Evolutionary conservation across 176 grass and related monocot genomes (phyloP), one percentile per base, ranked within the genome.

Genomic region (Pontederia paniculata): DNA sequence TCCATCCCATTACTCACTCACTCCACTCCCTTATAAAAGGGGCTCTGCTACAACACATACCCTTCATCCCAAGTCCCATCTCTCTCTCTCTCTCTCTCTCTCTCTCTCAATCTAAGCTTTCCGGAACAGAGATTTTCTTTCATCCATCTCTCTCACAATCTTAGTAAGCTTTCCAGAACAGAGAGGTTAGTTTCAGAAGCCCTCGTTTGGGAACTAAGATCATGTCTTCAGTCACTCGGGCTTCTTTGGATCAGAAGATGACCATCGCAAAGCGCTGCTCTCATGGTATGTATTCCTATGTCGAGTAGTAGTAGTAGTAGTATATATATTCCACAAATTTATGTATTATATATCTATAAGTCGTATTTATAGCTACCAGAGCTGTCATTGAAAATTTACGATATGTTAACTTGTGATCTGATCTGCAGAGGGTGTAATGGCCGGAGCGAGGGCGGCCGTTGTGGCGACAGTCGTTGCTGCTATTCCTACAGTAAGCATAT

Each of bases 221-320:
- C n/a, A n/a, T 87, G 83, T 21, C 51, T 2, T 72, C 74, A 8
- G 88, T 83, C 12, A 83, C 21, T 31, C 48, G 60, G 15, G 77
- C 77, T 12, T 76, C 72, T 18, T 76, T 94, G 8, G 89, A 94
- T 53, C 77, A 88, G 65, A 84, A 77, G 55, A 70, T 88, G 5
- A 77, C 84, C 60, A 52, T 84, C 47, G 89, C 84, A 21, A 94
- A 84, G 13, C 77, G 71, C 17, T 94, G 80, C 67, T 87, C 88
- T 0, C 71, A 46, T 50, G 88, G 88, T 94, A 76, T 2, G 7
- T 14, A 9, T 22, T 14, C 1, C 9, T 17, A 3, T 2, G 2
- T 1, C 1, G 9, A 37, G 28, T 37, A 6, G 28, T 5, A 37
- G 28, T 6, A 2, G 5, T 31, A 31, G 1, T 1, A 31, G n/a